Base-by-base conservation (phyloP, 371 early-diverging fungal genomes). In the Circinella umbellata region DNA sequence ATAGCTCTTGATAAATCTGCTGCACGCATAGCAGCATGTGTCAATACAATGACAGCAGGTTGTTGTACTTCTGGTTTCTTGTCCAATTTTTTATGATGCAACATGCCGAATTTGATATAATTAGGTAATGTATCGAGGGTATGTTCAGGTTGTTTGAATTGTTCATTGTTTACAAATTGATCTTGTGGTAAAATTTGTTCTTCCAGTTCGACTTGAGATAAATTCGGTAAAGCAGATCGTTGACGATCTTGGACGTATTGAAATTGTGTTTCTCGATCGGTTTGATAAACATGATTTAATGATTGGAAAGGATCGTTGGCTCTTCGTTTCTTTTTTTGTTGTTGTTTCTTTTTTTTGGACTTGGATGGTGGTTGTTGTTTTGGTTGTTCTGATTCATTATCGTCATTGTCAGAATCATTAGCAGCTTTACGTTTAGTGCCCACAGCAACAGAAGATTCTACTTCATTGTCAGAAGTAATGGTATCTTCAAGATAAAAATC, bases 21-120 rank as follows among this genome's bases (percentile, higher is more conserved):
- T 2, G 91, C 89, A 18, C 95, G 86, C 51, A 94, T 80, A 11
- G 94, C 95, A 20, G 93, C 90, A 34, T 90, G 85, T 34, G 92
- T 88, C 4, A 95, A 68, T 37, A 95, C 84, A 36, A 95, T 71
- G 4, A 91, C 89, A 13, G 86, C 83, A 8, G 93, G 94, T 1
- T 88, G 88, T 61, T 74, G 79, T 38, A 79, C 77, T 18, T 80
- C 83, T 36, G 86, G 87, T 46, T 80, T 83, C 64, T 86, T 80
- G 4, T 78, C 73, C 59, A 90, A 72, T 53, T 88, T 86, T 62
- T 78, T 85, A 67, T 79, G 84, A 37, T 76, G 72, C 55, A 75
- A 76, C 38, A 84, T 82, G 64, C 86, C 88, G 66, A 84, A 89
- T 66, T 89, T 89, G 69, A 89, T 71, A 71, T 86, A 89, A 37